Base-by-base conservation (phyloP, 495 filamentous ascomycete species). In the Penicillium flavigenum region DNA sequence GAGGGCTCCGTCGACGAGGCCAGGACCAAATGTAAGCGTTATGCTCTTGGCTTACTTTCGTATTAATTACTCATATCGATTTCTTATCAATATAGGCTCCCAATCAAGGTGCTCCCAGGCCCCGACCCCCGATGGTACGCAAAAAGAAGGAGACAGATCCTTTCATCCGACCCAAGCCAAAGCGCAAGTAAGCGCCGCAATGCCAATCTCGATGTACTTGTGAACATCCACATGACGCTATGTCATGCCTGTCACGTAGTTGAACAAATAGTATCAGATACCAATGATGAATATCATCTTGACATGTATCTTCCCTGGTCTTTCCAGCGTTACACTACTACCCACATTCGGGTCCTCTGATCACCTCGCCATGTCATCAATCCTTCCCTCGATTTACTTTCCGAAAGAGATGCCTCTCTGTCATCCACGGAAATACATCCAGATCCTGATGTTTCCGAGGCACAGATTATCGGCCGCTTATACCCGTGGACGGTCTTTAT, bases 111-210 rank as follows among this genome's bases (percentile, higher is more conserved):
- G 53, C 56, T 24, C 54, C 55, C 3, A 68, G 56, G 31, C 60
- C 61, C 7, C 55, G 72, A 52, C 72, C 66, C 16, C 74, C 73
- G 11, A 72, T 72, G 16, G 71, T 73, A 57, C 77, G 76, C 43
- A 77, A 74, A 52, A 79, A 73, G 60, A 81, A 80, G 56, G 71
- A 79, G 38, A 73, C 54, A 10, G 78, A 82, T 61, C 78, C 79
- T 1, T 83, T 83, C 46, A 82, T 83, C 47, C 67, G 76, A 20
- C 79, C 80, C 6, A 83, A 80, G 57, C 70, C 66, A 49, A 73
- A 70, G 64, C 69, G 56, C 53, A 60, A 63, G 39, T 66, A 56
- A 47, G 39, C 46, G 47, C 58, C 41, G 41, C 46, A 20, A 20
- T 5, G 26, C 16, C n/a, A 17, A 46, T 27, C 3, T 10, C 27